Evolutionary conservation across 441 rosid species (phyloP), one percentile per base, ranked within the genome.

Genomic region (Macaranga tanarius): DNA sequence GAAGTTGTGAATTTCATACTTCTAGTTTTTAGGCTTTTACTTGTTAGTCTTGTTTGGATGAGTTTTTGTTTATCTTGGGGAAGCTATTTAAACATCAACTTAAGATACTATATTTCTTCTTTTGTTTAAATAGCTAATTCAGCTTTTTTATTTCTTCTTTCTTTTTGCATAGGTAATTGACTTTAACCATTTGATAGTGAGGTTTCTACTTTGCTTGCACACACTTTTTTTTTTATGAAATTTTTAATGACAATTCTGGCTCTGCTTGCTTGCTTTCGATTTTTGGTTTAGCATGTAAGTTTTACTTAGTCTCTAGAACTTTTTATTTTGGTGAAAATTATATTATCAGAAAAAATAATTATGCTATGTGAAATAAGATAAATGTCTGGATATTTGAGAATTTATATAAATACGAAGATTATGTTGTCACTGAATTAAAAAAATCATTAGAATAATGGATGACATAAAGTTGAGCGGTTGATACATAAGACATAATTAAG

Each of bases 221-320:
- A 82, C 77, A 70, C 83, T n/a, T n/a, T 97, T 7, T 93, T 91
- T 76, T 95, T 95, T 79, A 78, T 89, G 84, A 90, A 87, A 58
- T 91, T 89, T 81, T 90, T 90, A 25, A 34, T 92, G 70, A 85
- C 90, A 40, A 75, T 87, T 75, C 7, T 34, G 38, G 7, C 38
- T 34, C 38, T 34, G 38, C 95, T 95, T 68, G 93, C 90, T 12
- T 94, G 98, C 63, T 86, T 95, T 31, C 82, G 92, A 76, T 91
- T 90, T 63, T 84, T 95, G 76, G 81, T 88, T 81, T 96, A 91
- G 83, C 99, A 95, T 82, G 97, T 92, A 83, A 76, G 93, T 80
- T 65, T 44, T 34, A 3, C 6, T 72, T 67, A 58, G 63, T 59
- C 62, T 70, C 25, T 2, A 28, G 17, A 52, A 55, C 4, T 71